These are phyloP conservation scores for Saksenaea oblongispora DNA, from an alignment of 371 early-diverging fungal genomes.

Conservation along the genomic window DNA sequence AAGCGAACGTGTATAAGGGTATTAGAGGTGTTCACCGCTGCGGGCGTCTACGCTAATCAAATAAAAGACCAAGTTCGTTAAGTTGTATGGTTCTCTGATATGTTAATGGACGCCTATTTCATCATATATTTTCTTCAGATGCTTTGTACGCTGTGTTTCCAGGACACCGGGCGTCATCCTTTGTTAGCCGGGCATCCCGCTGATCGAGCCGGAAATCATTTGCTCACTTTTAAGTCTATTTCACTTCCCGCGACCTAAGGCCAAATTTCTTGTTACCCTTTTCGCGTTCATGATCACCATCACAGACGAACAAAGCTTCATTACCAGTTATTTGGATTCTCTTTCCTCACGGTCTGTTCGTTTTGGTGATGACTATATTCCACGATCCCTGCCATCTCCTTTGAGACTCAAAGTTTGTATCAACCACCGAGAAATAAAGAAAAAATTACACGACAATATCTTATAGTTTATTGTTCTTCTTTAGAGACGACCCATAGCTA, in stretches of 20 bases:
- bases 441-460: neutral
- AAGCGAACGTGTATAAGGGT: too few relatives aligned
- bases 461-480: neutral
- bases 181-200: too few relatives aligned
- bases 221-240: neutral
- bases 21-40: too few relatives aligned
- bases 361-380: conserved; percentile 40
- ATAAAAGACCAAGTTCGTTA: too few relatives aligned
- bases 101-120: too few relatives aligned
- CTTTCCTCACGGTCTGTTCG: conserved; percentile 50
- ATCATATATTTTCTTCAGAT: too few relatives aligned
- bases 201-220: too few relatives aligned
- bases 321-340: conserved; percentile 33
- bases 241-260: neutral
- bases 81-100: too few relatives aligned
- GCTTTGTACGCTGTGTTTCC: too few relatives aligned
- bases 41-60: too few relatives aligned
- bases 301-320: conserved; percentile 34
- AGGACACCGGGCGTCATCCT: too few relatives aligned
- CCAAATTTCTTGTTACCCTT: neutral
- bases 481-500: conserved; percentile 1
- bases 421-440: too few relatives aligned
- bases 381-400: conserved; percentile 31
- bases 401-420: conserved; percentile 40
- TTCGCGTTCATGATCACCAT: conserved; percentile 11